phyloP scores from a whole-genome alignment of 208 protist genomes.

The Sergeia podlipaevii region DNA sequence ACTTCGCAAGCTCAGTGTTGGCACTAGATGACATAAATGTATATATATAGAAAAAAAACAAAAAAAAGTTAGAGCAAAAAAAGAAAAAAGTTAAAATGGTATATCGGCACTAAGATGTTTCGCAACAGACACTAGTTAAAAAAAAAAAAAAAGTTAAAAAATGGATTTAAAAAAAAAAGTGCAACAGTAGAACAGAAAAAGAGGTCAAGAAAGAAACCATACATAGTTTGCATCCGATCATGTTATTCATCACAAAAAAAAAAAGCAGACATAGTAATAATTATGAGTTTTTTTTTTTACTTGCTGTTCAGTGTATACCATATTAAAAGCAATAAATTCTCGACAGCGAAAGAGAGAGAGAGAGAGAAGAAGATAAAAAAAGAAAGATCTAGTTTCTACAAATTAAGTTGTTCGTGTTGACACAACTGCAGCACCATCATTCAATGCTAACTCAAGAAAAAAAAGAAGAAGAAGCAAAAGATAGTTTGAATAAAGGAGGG shows the following conservation, averaged over 20 bases:
- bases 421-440: background rate
- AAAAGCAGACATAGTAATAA: too few species aligned
- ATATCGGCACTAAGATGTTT: too few species aligned
- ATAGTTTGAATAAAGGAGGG: too few species aligned
- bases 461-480: too few species aligned
- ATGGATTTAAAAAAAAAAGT: constrained; percentile 2
- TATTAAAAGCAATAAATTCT: too few species aligned
- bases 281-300: too few species aligned
- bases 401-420: background rate
- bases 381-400: constrained; percentile 1
- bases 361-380: background rate
- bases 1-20: constrained; percentile 16
- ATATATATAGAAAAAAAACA: background rate
- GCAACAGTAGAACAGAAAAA: constrained; percentile 7
- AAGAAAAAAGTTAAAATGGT: constrained; percentile 7
- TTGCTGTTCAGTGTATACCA: too few species aligned
- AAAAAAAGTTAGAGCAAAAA: constrained; percentile 7
- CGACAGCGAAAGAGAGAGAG: too few species aligned
- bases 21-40: background rate
- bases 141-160: constrained; percentile 1
- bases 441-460: background rate
- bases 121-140: too few species aligned
- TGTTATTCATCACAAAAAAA: background rate
- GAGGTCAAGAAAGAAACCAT: constrained; percentile 15
- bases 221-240: background rate